Evolutionary conservation across 805 yeast genomes (phyloP).

Genomic region (Candida takata): DNA sequence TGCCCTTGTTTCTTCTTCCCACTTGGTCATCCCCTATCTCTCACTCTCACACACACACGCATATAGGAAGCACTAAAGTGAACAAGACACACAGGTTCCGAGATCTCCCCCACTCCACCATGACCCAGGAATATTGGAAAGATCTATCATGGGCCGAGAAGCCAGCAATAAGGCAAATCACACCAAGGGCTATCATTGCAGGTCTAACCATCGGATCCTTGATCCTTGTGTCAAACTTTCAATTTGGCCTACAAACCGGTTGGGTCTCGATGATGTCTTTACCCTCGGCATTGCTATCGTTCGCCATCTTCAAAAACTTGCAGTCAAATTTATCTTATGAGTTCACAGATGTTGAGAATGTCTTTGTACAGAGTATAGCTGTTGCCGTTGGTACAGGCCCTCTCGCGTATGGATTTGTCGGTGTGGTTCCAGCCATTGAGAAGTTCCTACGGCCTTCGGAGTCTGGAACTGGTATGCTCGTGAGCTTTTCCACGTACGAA

Average conservation of each 20-base stretch:
- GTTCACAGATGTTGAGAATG: conserved; percentile 89
- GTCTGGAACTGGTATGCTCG: conserved; percentile 45
- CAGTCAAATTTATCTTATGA: conserved; percentile 32
- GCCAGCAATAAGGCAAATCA: conserved; percentile 54
- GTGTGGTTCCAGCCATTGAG: conserved; percentile 93
- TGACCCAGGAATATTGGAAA: conserved; percentile 12
- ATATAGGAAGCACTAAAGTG: too few species aligned
- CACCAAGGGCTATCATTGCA: conserved; percentile 63
- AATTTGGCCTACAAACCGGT: conserved; percentile 94
- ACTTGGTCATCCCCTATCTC: too few species aligned
- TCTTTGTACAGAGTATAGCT: conserved; percentile 83
- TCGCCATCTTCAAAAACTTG: conserved; percentile 66
- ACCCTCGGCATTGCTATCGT: conserved; percentile 87
- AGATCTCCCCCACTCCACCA: too few species aligned
- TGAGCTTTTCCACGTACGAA: conserved; percentile 38
- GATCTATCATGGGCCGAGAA: conserved; percentile 29
- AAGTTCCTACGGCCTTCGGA: conserved; percentile 76
- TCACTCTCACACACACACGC: too few species aligned
- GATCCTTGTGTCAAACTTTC: conserved; percentile 84
- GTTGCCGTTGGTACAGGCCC: conserved; percentile 99
- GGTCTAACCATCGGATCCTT: conserved; percentile 85
- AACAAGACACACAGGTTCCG: too few species aligned
- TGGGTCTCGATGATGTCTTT: conserved; percentile 99
- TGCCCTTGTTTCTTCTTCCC: too few species aligned
- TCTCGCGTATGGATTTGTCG: conserved; percentile 88